Base-by-base conservation (phyloP, 306 rosid species). In the Cucumis hystrix region DNA sequence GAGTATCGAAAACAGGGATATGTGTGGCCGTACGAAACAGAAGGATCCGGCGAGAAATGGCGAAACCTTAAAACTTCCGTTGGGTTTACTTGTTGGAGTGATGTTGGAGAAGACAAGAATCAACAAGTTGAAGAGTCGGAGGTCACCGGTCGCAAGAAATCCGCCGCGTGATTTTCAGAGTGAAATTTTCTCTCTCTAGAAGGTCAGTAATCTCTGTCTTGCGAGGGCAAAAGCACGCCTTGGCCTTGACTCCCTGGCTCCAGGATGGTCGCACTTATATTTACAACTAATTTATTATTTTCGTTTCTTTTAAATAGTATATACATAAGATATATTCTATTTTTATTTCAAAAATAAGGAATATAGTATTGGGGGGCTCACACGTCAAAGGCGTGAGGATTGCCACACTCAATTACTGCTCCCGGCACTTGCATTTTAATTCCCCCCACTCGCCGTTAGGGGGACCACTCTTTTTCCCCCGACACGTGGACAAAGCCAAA, bases 181-280 rank as follows among this genome's bases (percentile, higher is more conserved):
- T 10, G 59, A 39, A 6, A 41, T 17, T 58, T n/a, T 58, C 74
- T 81, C 70, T 78, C 82, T 77, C 78, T 55, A 69, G 21, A 28
- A 81, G 66, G 77, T 82, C 49, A 74, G 83, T 57, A 13, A 7
- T n/a, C 69, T 80, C 80, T 85, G 76, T 30, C 80, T 56, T 73
- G 47, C 54, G 61, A 74, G 82, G 88, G 71, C 81, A 83, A 82
- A 33, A 81, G 79, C 96, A 88, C 85, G 89, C 87, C 77, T 80
- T 67, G 72, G 62, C 77, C 84, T 88, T 23, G 58, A 79, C 86
- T 58, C 85, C 16, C 70, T 59, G 51, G 78, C 81, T 70, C 86
- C 18, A 8, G 16, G 69, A 75, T 52, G 14, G 61, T 21, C 76
- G 20, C 70, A 28, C 49, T 18, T 76, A 28, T 85, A 55, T 83